Conservation (phyloP, 371 early-diverging fungal species). For the Chytridiales sp. region DNA sequence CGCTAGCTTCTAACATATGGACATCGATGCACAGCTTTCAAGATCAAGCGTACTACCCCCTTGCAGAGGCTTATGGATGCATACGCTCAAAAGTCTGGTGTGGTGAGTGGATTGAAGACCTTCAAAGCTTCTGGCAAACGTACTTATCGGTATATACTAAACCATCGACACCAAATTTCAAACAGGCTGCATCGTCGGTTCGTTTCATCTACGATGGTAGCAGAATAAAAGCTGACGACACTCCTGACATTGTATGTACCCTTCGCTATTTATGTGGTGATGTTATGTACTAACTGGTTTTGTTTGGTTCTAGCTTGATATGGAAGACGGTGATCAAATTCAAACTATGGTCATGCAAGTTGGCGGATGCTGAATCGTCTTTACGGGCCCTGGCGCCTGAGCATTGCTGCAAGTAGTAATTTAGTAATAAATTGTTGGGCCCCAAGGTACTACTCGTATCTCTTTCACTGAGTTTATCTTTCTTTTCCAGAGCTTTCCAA, state of each 20-base stretch:
- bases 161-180: not conserved
- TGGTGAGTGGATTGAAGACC: too few species aligned
- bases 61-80: constrained; percentile 92
- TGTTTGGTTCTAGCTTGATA: constrained; percentile 69
- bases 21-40: constrained; percentile 58
- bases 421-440: too few species aligned
- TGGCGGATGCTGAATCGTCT: constrained; percentile 67
- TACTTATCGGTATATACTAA: too few species aligned
- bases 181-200: constrained; percentile 65
- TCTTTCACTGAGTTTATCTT: too few species aligned
- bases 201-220: constrained; percentile 89
- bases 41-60: constrained; percentile 87
- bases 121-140: too few species aligned
- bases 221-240: constrained; percentile 71
- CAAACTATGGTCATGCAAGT: constrained; percentile 91
- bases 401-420: too few species aligned
- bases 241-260: constrained; percentile 73
- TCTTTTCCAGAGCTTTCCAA: too few species aligned
- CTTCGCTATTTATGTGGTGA: not conserved
- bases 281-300: constrained; percentile 7
- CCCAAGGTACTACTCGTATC: too few species aligned
- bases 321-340: constrained; percentile 94
- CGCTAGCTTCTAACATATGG: not conserved
- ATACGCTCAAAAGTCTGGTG: constrained; percentile 44
- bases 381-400: too few species aligned